Percentiles rank a stretch among this genome's conserved stretches.
These are phyloP conservation scores for Lignosus rhinocerotis DNA, from an alignment of 1,284 basidiomycete genomes.

Conservation along the genomic window DNA sequence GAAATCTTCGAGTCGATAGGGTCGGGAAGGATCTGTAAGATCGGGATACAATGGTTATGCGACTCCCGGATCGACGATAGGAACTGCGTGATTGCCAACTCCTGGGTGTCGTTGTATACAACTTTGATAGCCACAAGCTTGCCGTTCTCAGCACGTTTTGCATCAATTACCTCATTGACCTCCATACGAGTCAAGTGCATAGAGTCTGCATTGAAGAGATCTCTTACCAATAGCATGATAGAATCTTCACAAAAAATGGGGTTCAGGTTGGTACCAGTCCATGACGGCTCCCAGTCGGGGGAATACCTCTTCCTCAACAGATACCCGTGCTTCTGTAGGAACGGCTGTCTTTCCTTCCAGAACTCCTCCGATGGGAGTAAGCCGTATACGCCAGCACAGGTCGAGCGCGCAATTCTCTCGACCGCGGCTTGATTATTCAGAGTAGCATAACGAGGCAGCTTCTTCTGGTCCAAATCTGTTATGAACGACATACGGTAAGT, in stretches of 20 bases:
- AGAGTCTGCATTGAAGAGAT: neutral
- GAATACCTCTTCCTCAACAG: conserved; percentile 2
- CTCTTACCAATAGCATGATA: neutral
- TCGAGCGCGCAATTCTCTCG: too few species aligned
- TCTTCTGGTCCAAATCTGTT: too few species aligned
- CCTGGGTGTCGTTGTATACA: conserved; percentile 2
- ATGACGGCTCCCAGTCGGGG: conserved; percentile 12
- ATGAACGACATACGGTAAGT: too few species aligned
- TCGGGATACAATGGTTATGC: conserved; percentile 20
- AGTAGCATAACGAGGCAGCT: too few species aligned
- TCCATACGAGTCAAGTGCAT: neutral
- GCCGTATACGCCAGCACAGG: neutral
- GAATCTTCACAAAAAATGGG: conserved; percentile 16
- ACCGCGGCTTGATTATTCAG: too few species aligned
- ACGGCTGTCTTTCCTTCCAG: conserved; percentile 6
- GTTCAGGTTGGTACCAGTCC: conserved; percentile 1
- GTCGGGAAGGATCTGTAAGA: conserved; percentile 23
- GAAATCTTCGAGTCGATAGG: conserved; percentile 7
- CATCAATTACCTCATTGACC: conserved; percentile 25
- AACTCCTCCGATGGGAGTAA: neutral
- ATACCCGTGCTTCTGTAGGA: conserved; percentile 3
- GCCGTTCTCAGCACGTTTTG: conserved; percentile 16
- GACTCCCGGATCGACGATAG: conserved; percentile 8
- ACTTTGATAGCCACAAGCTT: conserved; percentile 26
- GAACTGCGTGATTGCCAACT: conserved; percentile 14